Evolutionary conservation across 2,329 filamentous ascomycete species (phyloP), one percentile per base, ranked within the genome.

Genomic region (Diaporthe velutina): DNA sequence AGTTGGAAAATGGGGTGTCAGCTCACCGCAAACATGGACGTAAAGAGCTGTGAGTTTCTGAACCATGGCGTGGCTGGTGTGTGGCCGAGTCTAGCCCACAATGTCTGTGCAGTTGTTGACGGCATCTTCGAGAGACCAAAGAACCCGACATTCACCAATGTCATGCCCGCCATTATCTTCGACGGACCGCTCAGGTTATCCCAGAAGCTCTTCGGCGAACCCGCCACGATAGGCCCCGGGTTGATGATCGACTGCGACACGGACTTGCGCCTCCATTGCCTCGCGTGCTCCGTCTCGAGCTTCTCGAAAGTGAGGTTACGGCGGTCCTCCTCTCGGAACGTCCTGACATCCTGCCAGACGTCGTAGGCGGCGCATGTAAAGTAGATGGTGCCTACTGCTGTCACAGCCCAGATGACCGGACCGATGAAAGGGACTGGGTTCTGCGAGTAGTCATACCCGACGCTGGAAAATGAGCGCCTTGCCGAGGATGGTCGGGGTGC

Each of bases 11-110:
- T 0, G 15, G 42, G 52, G 0, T 15, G 13, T 5, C 13, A 54
- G n/a, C 70, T 45, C 13, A 72, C 70, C 7, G 79, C 78, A 71
- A 83, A 83, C 0, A 78, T 77, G n/a, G 79, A 79, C 1, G 79
- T 80, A 33, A 83, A 74, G 35, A 82, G 48, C 7, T 76, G 74
- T 15, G 68, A 33, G 48, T 70, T 60, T 17, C 25, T 61, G 40
- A 70, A 76, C 50, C 52, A 25, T 2, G 72, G 72, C 4, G 68
- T 40, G n/a, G 60, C 74, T 19, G 74, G 74, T 1, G 40, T 58
- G 48, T 76, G 74, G 2, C 60, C 74, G 6, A 74, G 72, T 12
- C 33, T 45, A 3, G 33, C n/a, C 52, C 66, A 52, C 60, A 60
- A 64, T 22, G 22, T 25, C 48, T 58, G n/a, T 5, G 73, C 54